Conservation (phyloP, 2,329 filamentous ascomycete genomes). For the Paraconiothyrium brasiliense region DNA sequence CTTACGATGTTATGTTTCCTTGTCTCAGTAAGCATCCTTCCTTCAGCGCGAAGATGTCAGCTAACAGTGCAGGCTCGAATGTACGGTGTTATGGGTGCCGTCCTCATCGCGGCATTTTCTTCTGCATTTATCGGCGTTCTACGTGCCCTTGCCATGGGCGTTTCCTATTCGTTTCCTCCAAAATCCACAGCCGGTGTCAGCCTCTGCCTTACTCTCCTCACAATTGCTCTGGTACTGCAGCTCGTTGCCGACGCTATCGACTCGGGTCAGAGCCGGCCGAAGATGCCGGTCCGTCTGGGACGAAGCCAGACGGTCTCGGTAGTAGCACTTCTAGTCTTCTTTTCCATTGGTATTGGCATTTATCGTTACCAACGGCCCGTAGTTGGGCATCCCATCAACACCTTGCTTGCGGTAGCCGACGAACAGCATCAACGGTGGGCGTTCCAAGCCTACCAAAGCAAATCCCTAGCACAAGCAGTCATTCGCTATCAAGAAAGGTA, state of each 20-base stretch:
- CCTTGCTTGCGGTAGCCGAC: conserved; percentile 62
- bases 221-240: conserved; percentile 42
- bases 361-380: conserved; percentile 54
- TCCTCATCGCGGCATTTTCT: conserved; percentile 45
- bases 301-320: conserved; percentile 43
- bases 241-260: conserved; percentile 42
- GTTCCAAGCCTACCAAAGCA: conserved; percentile 58
- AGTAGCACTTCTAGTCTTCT: conserved; percentile 54
- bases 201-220: conserved; percentile 41
- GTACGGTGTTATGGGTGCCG: conserved; percentile 46
- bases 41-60: neutral
- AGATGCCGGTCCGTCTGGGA: conserved; percentile 43
- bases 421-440: conserved; percentile 60
- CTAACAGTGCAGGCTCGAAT: conserved; percentile 41
- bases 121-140: conserved; percentile 47
- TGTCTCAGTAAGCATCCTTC: conserved; percentile 39
- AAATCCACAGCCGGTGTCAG: conserved; percentile 43
- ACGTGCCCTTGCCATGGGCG: conserved; percentile 42
- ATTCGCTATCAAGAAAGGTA: conserved; percentile 63
- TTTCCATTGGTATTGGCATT: conserved; percentile 37
- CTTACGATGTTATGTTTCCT: conserved; percentile 49
- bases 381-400: conserved; percentile 64
- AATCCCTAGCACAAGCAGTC: conserved; percentile 60
- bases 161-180: conserved; percentile 46
- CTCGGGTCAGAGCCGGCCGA: conserved; percentile 38